A percentile compares a stretch with the other conserved stretches of the same genome.
Evolutionary conservation across 768 basidiomycete species (phyloP).

Genomic region (Mycena filopes): DNA sequence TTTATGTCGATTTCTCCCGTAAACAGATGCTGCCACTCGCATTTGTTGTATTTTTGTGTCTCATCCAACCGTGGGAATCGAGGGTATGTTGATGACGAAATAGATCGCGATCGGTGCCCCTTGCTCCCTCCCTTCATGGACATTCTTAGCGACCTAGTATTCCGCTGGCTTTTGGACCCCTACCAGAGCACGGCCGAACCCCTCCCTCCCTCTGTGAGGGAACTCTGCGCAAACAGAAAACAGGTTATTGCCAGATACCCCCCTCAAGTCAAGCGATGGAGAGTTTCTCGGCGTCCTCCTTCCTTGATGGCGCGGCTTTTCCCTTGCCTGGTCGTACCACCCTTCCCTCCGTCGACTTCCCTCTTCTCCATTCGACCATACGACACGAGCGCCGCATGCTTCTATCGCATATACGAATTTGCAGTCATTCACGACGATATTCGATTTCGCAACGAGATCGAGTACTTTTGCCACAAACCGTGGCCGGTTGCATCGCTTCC

Average conservation of each 20-base stretch:
- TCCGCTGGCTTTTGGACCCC: constrained; percentile 8
- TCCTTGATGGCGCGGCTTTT: constrained; percentile 1
- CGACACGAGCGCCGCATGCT: constrained; percentile 39
- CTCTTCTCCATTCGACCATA: constrained; percentile 27
- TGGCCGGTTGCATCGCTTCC: constrained; percentile 34
- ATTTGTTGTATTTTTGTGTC: too few species aligned
- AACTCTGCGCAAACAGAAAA: neutral
- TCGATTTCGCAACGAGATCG: constrained; percentile 45
- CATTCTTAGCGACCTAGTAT: too few species aligned
- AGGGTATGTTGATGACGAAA: too few species aligned
- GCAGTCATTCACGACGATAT: constrained; percentile 38
- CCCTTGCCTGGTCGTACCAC: too few species aligned
- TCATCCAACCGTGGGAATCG: too few species aligned
- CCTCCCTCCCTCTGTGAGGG: constrained; percentile 2
- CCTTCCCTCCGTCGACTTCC: too few species aligned
- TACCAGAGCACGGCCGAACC: neutral
- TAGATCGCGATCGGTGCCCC: too few species aligned
- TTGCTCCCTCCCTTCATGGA: too few species aligned
- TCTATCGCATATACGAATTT: constrained; percentile 48
- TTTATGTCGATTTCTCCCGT: too few species aligned
- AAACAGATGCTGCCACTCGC: too few species aligned
- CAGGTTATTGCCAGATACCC: neutral
- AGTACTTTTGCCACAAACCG: constrained; percentile 45
- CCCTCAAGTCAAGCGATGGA: neutral
- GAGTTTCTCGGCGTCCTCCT: neutral